Evolutionary conservation across 495 filamentous ascomycete species (phyloP), one percentile per base, ranked within the genome.

Genomic region (Rostrohypoxylon terebratum): DNA sequence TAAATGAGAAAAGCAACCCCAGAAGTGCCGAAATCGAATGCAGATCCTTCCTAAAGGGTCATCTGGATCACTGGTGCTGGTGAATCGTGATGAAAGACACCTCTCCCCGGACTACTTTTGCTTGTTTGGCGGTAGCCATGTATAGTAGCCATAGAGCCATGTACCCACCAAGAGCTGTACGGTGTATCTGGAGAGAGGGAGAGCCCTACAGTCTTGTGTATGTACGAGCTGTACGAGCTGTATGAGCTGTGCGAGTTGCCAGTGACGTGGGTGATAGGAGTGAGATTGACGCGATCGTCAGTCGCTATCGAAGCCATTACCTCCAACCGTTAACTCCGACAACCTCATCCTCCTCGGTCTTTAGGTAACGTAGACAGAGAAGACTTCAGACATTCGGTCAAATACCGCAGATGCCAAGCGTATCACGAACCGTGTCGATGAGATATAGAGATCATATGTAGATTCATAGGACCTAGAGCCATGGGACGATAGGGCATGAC

Each of bases 11-110:
- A 74, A 72, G 68, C 38, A 68, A 77, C 57, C 60, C 57, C 68
- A 78, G 71, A 75, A 76, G 63, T 69, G 71, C 74, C 71, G 69
- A 78, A 73, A 65, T 74, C 67, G 38, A 71, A 40, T 60, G 72
- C 66, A 72, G 74, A 78, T 76, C 70, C 62, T 67, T 63, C 68
- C 73, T 21, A 48, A 68, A 66, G 18, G 16, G 62, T 57, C 55
- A n/a, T 16, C 63, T 59, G 63, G 42, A 71, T 69, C 64, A 63
- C 63, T 59, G 59, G 60, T 62, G 57, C 60, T 68, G 67, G 62
- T 70, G 66, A 73, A 69, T 74, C 53, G 58, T 71, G 62, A 69
- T 57, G 55, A 71, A 50, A 53, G 59, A 64, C 42, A 36, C 61
- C 50, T 73, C 60, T 48, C 47, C 62, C 48, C 51, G 71, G 53